phyloP scores from a whole-genome alignment of 2,329 filamentous ascomycete genomes.

The Verticillium tricorpus region DNA sequence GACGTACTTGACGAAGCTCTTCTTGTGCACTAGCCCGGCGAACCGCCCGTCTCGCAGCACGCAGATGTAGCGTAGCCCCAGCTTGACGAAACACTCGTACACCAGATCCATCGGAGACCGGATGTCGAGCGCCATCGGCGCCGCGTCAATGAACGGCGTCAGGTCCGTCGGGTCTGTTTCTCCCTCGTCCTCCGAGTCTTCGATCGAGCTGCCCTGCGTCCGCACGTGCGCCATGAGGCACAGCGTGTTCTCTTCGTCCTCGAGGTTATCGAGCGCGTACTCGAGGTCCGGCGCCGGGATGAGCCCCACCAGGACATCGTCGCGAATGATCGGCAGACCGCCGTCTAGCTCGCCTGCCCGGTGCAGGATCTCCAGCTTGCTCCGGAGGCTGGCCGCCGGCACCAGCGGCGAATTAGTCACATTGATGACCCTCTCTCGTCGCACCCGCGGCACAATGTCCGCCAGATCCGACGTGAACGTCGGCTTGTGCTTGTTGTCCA shows the following conservation, averaged over 20 bases:
- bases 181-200: conserved; percentile 57
- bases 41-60: conserved; percentile 80
- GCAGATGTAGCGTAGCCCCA: conserved; percentile 89
- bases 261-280: conserved; percentile 81
- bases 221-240: conserved; percentile 77
- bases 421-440: conserved; percentile 78
- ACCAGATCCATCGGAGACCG: conserved; percentile 90
- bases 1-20: conserved; percentile 92
- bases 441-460: conserved; percentile 76
- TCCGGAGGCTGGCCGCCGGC: conserved; percentile 68
- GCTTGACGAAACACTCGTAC: conserved; percentile 93
- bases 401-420: conserved; percentile 80
- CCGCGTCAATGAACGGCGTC: conserved; percentile 85
- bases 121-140: conserved; percentile 83
- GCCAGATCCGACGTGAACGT: conserved; percentile 84
- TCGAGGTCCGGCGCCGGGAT: conserved; percentile 94
- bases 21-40: conserved; percentile 92
- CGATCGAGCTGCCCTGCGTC: conserved; percentile 41
- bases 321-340: conserved; percentile 78
- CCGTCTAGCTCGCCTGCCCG: conserved; percentile 86
- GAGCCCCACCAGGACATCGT: conserved; percentile 77
- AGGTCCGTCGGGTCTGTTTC: conserved; percentile 73
- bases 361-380: conserved; percentile 78
- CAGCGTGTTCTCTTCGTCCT: conserved; percentile 65
- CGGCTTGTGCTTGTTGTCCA: conserved; percentile 94